A percentile compares a stretch with the other conserved stretches of the same genome.
phyloP scores from a whole-genome alignment of 2,329 filamentous ascomycete genomes.

The Simplicillium aogashimaense region DNA sequence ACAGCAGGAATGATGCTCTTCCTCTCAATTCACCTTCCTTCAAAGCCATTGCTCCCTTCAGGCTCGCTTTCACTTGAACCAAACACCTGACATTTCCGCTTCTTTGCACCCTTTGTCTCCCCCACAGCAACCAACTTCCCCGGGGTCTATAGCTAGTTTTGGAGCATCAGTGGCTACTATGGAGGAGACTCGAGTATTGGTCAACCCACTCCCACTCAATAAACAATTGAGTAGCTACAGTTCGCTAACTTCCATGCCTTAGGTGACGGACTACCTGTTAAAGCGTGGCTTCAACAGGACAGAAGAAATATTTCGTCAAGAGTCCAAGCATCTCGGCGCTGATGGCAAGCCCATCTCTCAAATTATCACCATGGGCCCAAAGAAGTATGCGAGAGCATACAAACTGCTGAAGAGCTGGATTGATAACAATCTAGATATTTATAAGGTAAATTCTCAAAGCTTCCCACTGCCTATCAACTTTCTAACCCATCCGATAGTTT shows the following conservation, averaged over 20 bases:
- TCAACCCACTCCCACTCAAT: not conserved
- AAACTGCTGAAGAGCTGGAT: constrained; percentile 71
- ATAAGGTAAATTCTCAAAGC: constrained; percentile 53
- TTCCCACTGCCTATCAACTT: not conserved
- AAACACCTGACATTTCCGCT: not conserved
- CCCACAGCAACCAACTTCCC: too few species aligned
- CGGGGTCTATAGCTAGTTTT: too few species aligned
- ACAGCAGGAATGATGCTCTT: too few species aligned
- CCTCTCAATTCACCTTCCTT: too few species aligned
- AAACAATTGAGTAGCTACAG: not conserved
- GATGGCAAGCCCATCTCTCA: constrained; percentile 67
- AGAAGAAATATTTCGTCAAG: constrained; percentile 83
- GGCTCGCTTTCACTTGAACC: not conserved
- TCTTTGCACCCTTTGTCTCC: too few species aligned
- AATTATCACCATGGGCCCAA: constrained; percentile 61
- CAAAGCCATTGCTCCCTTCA: not conserved
- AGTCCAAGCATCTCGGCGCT: constrained; percentile 73
- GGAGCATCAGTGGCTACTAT: too few species aligned
- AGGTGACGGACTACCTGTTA: constrained; percentile 86
- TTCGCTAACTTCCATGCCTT: constrained; percentile 7
- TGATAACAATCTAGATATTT: constrained; percentile 84
- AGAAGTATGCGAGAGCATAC: constrained; percentile 70
- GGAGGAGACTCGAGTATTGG: too few species aligned
- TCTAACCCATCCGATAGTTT: constrained; percentile 44
- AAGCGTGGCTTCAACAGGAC: constrained; percentile 93